phyloP scores from a whole-genome alignment of 1,284 basidiomycete genomes.

The Ceraceosorus guamensis region DNA sequence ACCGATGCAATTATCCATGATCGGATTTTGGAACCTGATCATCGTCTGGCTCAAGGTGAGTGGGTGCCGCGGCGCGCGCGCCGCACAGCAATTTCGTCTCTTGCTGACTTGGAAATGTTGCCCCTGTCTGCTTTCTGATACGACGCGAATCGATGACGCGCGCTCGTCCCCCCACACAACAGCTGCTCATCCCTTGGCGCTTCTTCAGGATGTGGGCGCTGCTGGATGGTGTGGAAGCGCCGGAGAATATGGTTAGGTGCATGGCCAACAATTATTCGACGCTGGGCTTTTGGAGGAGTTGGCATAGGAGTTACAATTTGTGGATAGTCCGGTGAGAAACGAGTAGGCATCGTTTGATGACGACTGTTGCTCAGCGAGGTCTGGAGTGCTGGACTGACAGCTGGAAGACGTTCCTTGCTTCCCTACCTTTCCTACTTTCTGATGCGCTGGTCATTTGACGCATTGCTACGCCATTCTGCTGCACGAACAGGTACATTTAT shows the following conservation, averaged over 20 bases:
- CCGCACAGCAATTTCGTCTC: neutral
- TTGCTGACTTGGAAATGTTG: neutral
- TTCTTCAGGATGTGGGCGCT: conserved; percentile 96
- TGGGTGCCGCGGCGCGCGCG: neutral
- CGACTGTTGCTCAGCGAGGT: neutral
- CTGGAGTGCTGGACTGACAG: neutral
- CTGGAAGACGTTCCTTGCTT: neutral
- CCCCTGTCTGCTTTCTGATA: neutral
- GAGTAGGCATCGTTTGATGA: neutral
- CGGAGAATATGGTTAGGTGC: conserved; percentile 97
- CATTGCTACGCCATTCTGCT: too few relatives aligned
- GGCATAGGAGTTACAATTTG: conserved; percentile 94
- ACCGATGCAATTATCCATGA: conserved; percentile 77
- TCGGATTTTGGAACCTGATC: conserved; percentile 95
- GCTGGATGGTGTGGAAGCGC: conserved; percentile 79
- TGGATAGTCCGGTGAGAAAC: conserved; percentile 67
- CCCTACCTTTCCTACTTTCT: neutral
- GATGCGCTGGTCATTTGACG: too few relatives aligned
- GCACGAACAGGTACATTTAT: conserved; percentile 65
- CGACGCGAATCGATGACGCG: neutral
- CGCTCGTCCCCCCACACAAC: neutral
- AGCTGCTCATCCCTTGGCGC: conserved; percentile 94
- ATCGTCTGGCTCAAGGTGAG: conserved; percentile 90
- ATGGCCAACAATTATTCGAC: conserved; percentile 98
- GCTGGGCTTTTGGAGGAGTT: conserved; percentile 86